A percentile compares a stretch with the other conserved stretches of the same genome.
Evolutionary conservation across 345 rosid genomes (phyloP).

Genomic region (Moricandia arvensis): DNA sequence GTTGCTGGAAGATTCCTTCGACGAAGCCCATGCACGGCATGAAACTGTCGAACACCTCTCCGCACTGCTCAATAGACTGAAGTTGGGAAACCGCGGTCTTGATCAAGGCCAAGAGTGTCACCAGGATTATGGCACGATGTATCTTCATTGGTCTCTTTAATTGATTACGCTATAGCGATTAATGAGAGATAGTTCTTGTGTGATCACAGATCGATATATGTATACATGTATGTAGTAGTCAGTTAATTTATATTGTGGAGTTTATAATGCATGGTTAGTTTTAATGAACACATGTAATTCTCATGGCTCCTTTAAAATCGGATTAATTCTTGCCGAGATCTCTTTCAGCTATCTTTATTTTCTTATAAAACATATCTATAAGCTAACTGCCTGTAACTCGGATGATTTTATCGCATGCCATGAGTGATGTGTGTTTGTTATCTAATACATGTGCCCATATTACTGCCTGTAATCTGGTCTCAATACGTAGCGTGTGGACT

Average conservation of each 20-base stretch:
- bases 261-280: constrained; percentile 4
- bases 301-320: constrained; percentile 33
- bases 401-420: not conserved
- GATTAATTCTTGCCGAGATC: constrained; percentile 14
- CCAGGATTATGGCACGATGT: constrained; percentile 8
- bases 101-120: constrained; percentile 17
- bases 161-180: not conserved
- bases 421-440: not conserved
- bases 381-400: not conserved
- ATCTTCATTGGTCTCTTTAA: constrained; percentile 18
- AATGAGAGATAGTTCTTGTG: constrained; percentile 1
- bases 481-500: not conserved
- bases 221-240: not conserved
- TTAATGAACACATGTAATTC: constrained; percentile 15
- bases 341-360: constrained; percentile 8
- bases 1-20: constrained; percentile 32
- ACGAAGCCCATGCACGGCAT: constrained; percentile 39
- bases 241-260: not conserved
- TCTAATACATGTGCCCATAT: not conserved
- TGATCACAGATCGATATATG: not conserved
- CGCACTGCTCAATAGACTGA: constrained; percentile 9
- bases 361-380: not conserved
- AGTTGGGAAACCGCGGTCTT: constrained; percentile 9
- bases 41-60: constrained; percentile 30
- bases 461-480: not conserved